phyloP scores from a whole-genome alignment of 2,329 filamentous ascomycete species.

The Capronia epimyces region DNA sequence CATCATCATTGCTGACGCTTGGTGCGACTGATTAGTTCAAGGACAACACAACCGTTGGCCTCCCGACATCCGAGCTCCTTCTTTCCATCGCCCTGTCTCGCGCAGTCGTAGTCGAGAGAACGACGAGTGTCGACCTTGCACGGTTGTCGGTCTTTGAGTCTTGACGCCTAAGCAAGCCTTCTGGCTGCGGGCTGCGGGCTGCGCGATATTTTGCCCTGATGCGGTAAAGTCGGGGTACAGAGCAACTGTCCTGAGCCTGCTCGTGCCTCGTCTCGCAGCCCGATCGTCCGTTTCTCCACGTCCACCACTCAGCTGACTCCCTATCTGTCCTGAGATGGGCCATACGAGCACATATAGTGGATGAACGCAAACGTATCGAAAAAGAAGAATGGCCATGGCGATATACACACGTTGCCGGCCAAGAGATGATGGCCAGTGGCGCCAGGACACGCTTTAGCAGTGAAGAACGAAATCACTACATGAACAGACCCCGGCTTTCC shows the following conservation, averaged over 20 bases:
- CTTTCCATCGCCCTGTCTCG: background rate
- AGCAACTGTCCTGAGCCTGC: background rate
- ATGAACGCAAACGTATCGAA: background rate
- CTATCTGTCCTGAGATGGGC: background rate
- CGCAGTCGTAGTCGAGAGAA: background rate
- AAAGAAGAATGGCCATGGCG: background rate
- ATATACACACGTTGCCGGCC: background rate
- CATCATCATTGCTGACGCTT: background rate
- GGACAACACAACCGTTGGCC: background rate
- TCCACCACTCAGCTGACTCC: background rate
- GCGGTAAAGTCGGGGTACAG: slow-evolving; percentile 10
- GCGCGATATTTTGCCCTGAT: slow-evolving; percentile 23
- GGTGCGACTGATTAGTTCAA: too few relatives aligned
- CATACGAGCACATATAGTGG: background rate
- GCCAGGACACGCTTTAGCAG: background rate
- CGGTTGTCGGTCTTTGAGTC: background rate
- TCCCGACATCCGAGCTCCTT: background rate
- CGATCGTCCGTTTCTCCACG: background rate
- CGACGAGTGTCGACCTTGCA: background rate
- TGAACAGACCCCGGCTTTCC: background rate
- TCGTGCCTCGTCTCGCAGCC: background rate
- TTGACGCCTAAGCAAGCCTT: background rate
- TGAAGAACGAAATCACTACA: background rate
- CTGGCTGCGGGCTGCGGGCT: background rate
- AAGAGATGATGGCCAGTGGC: background rate